A percentile compares a stretch with the other conserved stretches of the same genome.
Evolutionary conservation across 805 yeast species (phyloP).

Genomic region (Ogataea corticis): DNA sequence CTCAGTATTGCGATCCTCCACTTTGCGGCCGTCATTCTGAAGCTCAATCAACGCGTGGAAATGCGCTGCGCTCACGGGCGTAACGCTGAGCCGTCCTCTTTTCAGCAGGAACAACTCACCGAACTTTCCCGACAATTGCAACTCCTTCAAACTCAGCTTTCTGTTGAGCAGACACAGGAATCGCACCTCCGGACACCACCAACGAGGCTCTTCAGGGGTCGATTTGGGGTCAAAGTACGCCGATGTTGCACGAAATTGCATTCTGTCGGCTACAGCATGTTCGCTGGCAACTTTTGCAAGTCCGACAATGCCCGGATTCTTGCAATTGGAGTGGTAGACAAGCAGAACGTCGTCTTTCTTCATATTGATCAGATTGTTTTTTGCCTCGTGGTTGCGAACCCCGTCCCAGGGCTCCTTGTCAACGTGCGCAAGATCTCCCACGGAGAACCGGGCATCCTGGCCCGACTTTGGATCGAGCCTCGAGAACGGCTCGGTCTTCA

Average conservation of each 20-base stretch:
- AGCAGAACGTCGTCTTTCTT: constrained; percentile 45
- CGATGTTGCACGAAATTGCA: constrained; percentile 43
- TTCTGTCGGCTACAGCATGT: constrained; percentile 40
- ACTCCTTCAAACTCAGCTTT: constrained; percentile 41
- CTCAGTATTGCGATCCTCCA: constrained; percentile 9
- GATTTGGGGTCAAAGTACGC: constrained; percentile 52
- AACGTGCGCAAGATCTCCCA: constrained; percentile 42
- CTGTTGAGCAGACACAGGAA: constrained; percentile 45
- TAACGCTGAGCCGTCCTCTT: constrained; percentile 52
- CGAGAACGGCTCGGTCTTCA: constrained; percentile 55
- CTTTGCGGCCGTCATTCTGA: constrained; percentile 29
- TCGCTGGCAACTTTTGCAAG: constrained; percentile 37
- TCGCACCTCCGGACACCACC: constrained; percentile 59
- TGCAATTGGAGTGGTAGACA: constrained; percentile 58
- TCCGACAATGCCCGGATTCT: constrained; percentile 56
- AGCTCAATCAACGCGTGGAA: constrained; percentile 40
- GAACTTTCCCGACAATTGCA: constrained; percentile 36
- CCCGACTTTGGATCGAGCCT: constrained; percentile 49
- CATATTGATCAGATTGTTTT: constrained; percentile 52
- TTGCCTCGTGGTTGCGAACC: constrained; percentile 58
- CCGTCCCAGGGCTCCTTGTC: constrained; percentile 57
- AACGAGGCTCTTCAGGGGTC: constrained; percentile 42
- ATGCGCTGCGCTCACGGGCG: constrained; percentile 47
- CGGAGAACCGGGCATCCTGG: constrained; percentile 48
- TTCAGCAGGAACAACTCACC: constrained; percentile 45